phyloP scores from a whole-genome alignment of 371 early-diverging fungal species.

The Syncephalastrum contaminatum region DNA sequence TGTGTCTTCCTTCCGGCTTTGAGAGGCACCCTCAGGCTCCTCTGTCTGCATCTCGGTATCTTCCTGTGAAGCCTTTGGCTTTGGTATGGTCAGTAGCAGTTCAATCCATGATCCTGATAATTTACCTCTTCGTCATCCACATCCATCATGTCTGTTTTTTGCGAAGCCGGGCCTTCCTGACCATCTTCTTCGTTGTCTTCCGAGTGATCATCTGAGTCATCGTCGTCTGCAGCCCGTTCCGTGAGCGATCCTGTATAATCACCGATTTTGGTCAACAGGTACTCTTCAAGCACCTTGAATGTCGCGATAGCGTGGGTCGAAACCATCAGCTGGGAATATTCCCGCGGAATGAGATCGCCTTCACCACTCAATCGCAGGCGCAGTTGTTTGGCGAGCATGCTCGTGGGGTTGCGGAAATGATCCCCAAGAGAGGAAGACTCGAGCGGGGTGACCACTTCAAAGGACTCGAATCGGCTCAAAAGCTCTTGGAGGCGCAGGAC shows the following conservation, averaged over 20 bases:
- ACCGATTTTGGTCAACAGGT: slow-evolving; percentile 57
- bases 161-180: neutral
- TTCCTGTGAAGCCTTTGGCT: neutral
- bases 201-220: slow-evolving; percentile 30
- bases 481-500: slow-evolving; percentile 76
- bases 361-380: slow-evolving; percentile 62
- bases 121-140: slow-evolving; percentile 13
- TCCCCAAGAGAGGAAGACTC: slow-evolving; percentile 30
- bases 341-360: slow-evolving; percentile 53
- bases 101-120: slow-evolving; percentile 16
- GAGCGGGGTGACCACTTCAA: slow-evolving; percentile 57
- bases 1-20: neutral
- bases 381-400: slow-evolving; percentile 77
- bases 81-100: neutral
- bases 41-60: slow-evolving; percentile 2
- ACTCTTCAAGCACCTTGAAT: slow-evolving; percentile 78
- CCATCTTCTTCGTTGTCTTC: slow-evolving; percentile 6
- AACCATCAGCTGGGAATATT: slow-evolving; percentile 61
- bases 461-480: slow-evolving; percentile 70
- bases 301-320: slow-evolving; percentile 87
- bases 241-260: neutral
- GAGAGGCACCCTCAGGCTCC: neutral
- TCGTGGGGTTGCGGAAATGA: slow-evolving; percentile 55
- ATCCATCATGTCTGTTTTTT: slow-evolving; percentile 10
- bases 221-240: slow-evolving; percentile 20